Evolutionary conservation across 306 rosid species (phyloP).

Genomic region (Castanea sativa): DNA sequence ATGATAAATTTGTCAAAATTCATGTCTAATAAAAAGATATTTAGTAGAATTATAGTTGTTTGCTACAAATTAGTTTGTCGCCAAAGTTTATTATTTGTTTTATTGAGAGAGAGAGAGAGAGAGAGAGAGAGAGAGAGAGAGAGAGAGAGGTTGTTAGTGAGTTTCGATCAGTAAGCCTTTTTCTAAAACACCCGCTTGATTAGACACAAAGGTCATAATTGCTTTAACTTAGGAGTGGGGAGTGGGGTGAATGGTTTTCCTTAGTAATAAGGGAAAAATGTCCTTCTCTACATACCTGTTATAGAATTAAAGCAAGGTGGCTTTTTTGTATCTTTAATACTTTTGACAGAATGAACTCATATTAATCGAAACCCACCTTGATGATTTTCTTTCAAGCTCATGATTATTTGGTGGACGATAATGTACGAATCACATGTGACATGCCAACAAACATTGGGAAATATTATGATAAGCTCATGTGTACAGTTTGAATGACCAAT

Average conservation of each 20-base stretch:
- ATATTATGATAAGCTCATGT: slow-evolving; percentile 32
- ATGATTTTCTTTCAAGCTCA: slow-evolving; percentile 24
- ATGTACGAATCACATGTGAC: slow-evolving; percentile 34
- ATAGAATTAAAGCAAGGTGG: no score
- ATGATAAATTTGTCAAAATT: no score
- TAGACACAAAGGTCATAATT: no score
- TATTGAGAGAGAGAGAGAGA: neutral
- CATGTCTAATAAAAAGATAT: rapidly evolving
- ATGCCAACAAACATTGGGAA: slow-evolving; percentile 32
- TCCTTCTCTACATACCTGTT: no score
- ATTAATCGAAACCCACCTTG: neutral
- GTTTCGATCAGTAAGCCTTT: neutral
- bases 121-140: neutral
- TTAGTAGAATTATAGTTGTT: rapidly evolving
- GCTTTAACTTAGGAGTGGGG: no score
- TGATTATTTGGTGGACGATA: slow-evolving; percentile 39
- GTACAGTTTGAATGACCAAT: slow-evolving; percentile 28
- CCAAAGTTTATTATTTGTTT: neutral
- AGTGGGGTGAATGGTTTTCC: no score
- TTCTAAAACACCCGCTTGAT: neutral
- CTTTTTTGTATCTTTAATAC: no score
- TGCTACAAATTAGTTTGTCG: no score
- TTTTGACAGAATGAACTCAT: no score
- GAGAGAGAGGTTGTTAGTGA: neutral
- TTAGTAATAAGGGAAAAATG: no score